A percentile compares a stretch with the other conserved stretches of the same genome.
Evolutionary conservation across 2,329 filamentous ascomycete genomes (phyloP).

Genomic region (Fusarium albidum): DNA sequence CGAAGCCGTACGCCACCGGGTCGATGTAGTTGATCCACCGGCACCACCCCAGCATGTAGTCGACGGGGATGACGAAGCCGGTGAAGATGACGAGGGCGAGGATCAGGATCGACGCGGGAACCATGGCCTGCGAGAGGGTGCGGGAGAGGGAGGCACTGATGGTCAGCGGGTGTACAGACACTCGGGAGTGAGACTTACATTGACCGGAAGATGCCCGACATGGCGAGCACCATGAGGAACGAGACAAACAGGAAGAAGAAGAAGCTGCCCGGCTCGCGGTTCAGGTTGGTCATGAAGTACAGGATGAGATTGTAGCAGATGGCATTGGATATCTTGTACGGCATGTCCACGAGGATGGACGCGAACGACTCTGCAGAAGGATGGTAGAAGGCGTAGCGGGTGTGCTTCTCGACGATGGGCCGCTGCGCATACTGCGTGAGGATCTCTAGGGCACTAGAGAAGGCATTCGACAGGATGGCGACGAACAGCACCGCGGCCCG

Average conservation of each 20-base stretch:
- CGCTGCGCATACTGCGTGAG: slow-evolving; percentile 49
- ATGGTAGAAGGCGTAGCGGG: slow-evolving; percentile 51
- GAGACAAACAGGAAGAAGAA: slow-evolving; percentile 57
- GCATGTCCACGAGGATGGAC: slow-evolving; percentile 52
- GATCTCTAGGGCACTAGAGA: slow-evolving; percentile 50
- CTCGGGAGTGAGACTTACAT: slow-evolving; percentile 35
- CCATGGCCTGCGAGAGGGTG: slow-evolving; percentile 59
- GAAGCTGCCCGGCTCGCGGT: slow-evolving; percentile 53
- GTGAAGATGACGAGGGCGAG: slow-evolving; percentile 54
- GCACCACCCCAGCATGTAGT: slow-evolving; percentile 69
- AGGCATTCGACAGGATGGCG: slow-evolving; percentile 61
- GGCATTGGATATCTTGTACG: slow-evolving; percentile 51
- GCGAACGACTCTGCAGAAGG: slow-evolving; percentile 47
- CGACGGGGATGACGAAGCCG: slow-evolving; percentile 55
- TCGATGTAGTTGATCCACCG: slow-evolving; percentile 75
- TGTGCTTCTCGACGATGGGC: slow-evolving; percentile 50
- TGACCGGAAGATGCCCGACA: slow-evolving; percentile 68
- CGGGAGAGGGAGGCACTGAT: slow-evolving; percentile 53
- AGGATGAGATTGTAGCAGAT: slow-evolving; percentile 55
- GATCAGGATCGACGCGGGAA: slow-evolving; percentile 51
- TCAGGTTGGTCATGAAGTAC: slow-evolving; percentile 59
- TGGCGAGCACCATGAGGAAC: slow-evolving; percentile 64
- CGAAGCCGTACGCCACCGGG: slow-evolving; percentile 72
- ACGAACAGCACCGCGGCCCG: slow-evolving; percentile 61
- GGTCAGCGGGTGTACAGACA: neutral